Percentiles rank a stretch among this genome's conserved stretches.
These are phyloP conservation scores for Tylopilus rubrobrunneus DNA, from an alignment of 768 basidiomycete genomes.

Conservation along the genomic window DNA sequence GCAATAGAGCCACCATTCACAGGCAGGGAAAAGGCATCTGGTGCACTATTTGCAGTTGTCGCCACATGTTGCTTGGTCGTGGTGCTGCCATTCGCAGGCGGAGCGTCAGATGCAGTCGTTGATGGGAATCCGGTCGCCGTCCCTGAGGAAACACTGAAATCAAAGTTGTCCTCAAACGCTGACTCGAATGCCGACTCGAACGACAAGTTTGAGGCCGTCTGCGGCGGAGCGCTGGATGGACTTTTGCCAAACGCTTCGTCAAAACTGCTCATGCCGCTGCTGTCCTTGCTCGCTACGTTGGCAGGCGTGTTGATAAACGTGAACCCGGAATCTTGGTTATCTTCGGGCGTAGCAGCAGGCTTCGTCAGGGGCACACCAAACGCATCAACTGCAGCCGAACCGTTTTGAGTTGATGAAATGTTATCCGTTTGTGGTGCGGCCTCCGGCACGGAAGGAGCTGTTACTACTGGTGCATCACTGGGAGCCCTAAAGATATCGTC, in stretches of 20 bases:
- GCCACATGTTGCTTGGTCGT: conserved; percentile 5
- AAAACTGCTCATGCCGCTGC: conserved; percentile 51
- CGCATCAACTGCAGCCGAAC: conserved; percentile 30
- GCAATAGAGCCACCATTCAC: conserved; percentile 9
- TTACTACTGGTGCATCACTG: conserved; percentile 20
- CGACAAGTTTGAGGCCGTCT: conserved; percentile 40
- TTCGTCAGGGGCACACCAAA: conserved; percentile 36
- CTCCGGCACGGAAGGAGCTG: conserved; percentile 15
- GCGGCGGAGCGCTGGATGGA: conserved; percentile 35
- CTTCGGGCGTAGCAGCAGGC: conserved; percentile 15
- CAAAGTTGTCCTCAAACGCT: conserved; percentile 64
- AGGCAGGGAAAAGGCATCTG: conserved; percentile 12
- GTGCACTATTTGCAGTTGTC: conserved; percentile 6
- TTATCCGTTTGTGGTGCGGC: conserved; percentile 17
- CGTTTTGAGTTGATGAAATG: conserved; percentile 13
- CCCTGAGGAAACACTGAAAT: conserved; percentile 45
- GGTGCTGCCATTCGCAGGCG: conserved; percentile 26
- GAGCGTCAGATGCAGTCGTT: conserved; percentile 18
- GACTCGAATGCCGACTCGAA: conserved; percentile 75
- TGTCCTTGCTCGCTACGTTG: conserved; percentile 11
- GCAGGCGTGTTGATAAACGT: conserved; percentile 15
- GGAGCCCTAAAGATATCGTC: conserved; percentile 53
- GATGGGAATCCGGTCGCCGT: conserved; percentile 29
- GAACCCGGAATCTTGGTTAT: conserved; percentile 19
- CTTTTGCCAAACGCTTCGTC: conserved; percentile 71